Percentiles rank a stretch among this genome's conserved stretches.
Evolutionary conservation across 1,284 basidiomycete genomes (phyloP).

Genomic region (Cutaneotrichosporon daszewskae): DNA sequence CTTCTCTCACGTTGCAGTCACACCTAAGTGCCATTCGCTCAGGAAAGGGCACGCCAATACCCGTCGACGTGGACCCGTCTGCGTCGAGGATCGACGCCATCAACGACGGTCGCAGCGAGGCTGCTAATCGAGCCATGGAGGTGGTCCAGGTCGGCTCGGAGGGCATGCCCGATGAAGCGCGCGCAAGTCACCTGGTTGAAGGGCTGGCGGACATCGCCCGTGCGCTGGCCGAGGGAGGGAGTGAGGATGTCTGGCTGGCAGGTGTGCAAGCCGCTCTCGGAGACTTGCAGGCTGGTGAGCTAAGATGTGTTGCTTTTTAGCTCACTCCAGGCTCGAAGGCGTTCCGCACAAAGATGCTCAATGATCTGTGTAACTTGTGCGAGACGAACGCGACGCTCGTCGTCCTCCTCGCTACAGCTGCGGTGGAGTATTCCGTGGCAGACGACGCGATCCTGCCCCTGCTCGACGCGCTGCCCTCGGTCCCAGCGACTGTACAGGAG

Average conservation of each 20-base stretch:
- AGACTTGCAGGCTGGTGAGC: conserved; percentile 11
- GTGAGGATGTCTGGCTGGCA: conserved; percentile 20
- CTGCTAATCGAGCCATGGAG: conserved; percentile 28
- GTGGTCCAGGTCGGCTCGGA: conserved; percentile 16
- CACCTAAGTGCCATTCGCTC: conserved; percentile 8
- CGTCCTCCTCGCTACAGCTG: conserved; percentile 15
- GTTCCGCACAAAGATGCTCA: too few relatives aligned
- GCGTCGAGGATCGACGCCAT: not conserved
- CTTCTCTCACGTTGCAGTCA: conserved; percentile 6
- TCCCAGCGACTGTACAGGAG: conserved; percentile 23
- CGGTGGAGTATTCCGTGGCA: conserved; percentile 12
- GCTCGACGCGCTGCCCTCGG: conserved; percentile 1
- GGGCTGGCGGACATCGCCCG: conserved; percentile 8
- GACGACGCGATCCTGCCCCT: not conserved
- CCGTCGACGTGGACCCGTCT: not conserved
- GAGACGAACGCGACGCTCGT: conserved; percentile 8
- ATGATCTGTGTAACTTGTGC: too few relatives aligned
- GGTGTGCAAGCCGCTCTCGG: conserved; percentile 14
- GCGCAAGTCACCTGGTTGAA: conserved; percentile 7
- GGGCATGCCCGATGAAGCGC: not conserved
- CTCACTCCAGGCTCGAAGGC: too few relatives aligned
- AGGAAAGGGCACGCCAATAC: conserved; percentile 4
- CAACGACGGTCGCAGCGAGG: conserved; percentile 14
- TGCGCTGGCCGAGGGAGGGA: conserved; percentile 8
- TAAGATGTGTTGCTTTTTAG: too few relatives aligned